Conservation (phyloP, 164 flowering plant species). For the Sedum album region DNA sequence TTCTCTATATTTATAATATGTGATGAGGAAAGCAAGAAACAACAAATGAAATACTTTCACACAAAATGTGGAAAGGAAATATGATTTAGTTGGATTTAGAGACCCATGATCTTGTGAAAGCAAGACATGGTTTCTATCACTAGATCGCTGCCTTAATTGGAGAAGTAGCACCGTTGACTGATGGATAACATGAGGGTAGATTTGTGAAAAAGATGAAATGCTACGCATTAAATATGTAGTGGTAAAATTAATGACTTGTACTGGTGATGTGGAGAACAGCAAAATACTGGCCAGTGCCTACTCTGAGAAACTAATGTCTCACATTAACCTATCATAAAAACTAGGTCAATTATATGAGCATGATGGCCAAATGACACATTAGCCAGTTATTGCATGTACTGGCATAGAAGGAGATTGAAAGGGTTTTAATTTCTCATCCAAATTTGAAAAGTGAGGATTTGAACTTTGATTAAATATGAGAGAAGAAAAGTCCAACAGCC, state of each 20-base stretch:
- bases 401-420: neutral
- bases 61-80: too few relatives aligned
- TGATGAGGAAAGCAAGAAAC: too few relatives aligned
- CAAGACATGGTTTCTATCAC: too few relatives aligned
- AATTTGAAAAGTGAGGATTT: neutral
- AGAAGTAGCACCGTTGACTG: neutral
- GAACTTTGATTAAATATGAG: neutral
- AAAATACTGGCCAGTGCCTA: neutral
- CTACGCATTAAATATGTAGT: neutral
- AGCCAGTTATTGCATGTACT: neutral
- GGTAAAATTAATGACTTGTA: neutral
- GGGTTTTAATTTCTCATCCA: neutral
- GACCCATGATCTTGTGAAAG: too few relatives aligned
- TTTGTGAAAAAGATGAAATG: neutral
- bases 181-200: neutral
- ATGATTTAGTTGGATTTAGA: too few relatives aligned
- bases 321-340: neutral
- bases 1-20: too few relatives aligned
- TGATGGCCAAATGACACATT: neutral
- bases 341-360: neutral
- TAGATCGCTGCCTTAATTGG: too few relatives aligned
- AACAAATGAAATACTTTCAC: too few relatives aligned
- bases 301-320: neutral
- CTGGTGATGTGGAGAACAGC: neutral
- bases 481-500: neutral